Base-by-base conservation (phyloP, 352 stramenopile genomes). In the Thalassiosira sp. region DNA sequence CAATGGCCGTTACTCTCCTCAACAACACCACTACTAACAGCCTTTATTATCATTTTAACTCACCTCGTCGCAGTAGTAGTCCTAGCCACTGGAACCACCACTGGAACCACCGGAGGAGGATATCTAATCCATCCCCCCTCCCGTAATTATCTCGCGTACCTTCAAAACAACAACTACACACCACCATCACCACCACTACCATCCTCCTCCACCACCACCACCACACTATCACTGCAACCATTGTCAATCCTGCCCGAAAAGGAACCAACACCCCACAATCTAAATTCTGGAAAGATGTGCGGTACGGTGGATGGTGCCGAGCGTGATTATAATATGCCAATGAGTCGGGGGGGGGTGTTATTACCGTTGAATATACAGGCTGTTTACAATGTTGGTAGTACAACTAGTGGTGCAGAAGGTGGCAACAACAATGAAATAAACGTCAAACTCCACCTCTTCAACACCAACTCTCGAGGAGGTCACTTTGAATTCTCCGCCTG, bases 401-500 rank as follows among this genome's bases (percentile, higher is more conserved):
- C n/a, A n/a, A n/a, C n/a, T n/a, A n/a, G n/a, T n/a, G n/a, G n/a
- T n/a, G n/a, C n/a, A n/a, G n/a, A n/a, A n/a, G n/a, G n/a, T n/a
- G n/a, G n/a, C n/a, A n/a, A n/a, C n/a, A n/a, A n/a, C n/a, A n/a
- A n/a, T n/a, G n/a, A n/a, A n/a, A n/a, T n/a, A n/a, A n/a, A n/a
- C n/a, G n/a, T n/a, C n/a, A n/a, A n/a, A 40, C 1, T n/a, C 63
- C 28, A 37, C 8, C 22, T 56, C 27, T 59, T 20, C 20, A 42
- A 54, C 1, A 35, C 57, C 0, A 42, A 60, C 22, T 15, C 10
- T 1, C 54, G 54, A 20, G 65, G 65, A 6, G 35, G 35, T 5
- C 58, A 70, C 20, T 65, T 70, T 24, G 67, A 76, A 37, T 76
- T 76, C 22, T 37, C 49, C n/a, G 22, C 37, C 0, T 76, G 67